A percentile compares a stretch with the other conserved stretches of the same genome.
Conservation (phyloP, 306 rosid genomes). For the Prunus campanulata region DNA sequence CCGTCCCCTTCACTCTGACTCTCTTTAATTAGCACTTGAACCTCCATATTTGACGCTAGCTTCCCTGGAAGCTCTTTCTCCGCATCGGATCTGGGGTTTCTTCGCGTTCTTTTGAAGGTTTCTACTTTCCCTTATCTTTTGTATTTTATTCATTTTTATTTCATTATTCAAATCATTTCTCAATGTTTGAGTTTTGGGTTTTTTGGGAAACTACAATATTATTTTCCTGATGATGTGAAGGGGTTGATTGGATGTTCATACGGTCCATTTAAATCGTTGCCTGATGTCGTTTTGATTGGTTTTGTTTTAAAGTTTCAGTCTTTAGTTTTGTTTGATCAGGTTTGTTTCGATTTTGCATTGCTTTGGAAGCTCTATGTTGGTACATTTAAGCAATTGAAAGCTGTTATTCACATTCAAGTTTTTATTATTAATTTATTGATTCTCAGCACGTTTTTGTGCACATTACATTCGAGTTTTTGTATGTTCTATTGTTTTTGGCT, state of each 20-base stretch:
- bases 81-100: slow-evolving; percentile 69
- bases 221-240: background rate
- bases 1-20: background rate
- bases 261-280: background rate
- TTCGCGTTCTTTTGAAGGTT: slow-evolving; percentile 47
- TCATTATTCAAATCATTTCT: background rate
- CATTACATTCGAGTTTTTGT: background rate
- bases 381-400: background rate
- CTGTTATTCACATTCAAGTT: background rate
- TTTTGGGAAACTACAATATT: background rate
- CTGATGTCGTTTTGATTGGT: background rate
- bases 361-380: background rate
- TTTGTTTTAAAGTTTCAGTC: background rate
- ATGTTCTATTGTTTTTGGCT: background rate
- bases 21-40: slow-evolving; percentile 1
- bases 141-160: background rate
- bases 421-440: background rate
- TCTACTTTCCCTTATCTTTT: slow-evolving; percentile 16
- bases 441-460: background rate
- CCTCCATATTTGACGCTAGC: slow-evolving; percentile 26
- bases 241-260: background rate
- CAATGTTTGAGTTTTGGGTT: background rate
- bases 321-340: background rate
- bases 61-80: slow-evolving; percentile 24
- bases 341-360: slow-evolving; percentile 1